Conservation (phyloP, 2,329 filamentous ascomycete species). For the Ilyonectria robusta region DNA sequence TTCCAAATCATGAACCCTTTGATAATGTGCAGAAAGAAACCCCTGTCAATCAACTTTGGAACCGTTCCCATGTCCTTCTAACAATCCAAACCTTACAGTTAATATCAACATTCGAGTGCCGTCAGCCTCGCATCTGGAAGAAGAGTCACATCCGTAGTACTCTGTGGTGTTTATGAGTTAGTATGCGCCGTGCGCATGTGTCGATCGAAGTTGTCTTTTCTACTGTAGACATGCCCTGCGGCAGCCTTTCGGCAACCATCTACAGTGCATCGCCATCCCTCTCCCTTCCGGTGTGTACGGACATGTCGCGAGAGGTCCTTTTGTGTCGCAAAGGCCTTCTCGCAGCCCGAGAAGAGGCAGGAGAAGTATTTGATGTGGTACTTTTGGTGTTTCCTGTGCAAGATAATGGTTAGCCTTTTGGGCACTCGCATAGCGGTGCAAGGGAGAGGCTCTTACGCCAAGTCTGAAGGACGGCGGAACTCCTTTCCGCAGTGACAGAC, state of each 20-base stretch:
- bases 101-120: background rate
- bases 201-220: slow-evolving; percentile 48
- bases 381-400: slow-evolving; percentile 46
- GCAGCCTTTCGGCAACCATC: slow-evolving; percentile 47
- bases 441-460: slow-evolving; percentile 39
- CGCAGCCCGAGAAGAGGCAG: slow-evolving; percentile 44
- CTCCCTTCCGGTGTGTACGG: slow-evolving; percentile 46
- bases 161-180: slow-evolving; percentile 41
- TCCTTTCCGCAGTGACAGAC: slow-evolving; percentile 45
- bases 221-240: slow-evolving; percentile 46
- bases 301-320: slow-evolving; percentile 46
- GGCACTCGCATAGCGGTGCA: background rate
- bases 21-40: background rate
- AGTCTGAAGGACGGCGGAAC: slow-evolving; percentile 46
- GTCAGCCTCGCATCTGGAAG: background rate
- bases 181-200: slow-evolving; percentile 48
- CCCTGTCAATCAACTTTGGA: background rate
- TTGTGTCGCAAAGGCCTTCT: slow-evolving; percentile 47
- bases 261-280: slow-evolving; percentile 45
- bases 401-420: slow-evolving; percentile 22
- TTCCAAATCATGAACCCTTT: background rate
- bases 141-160: slow-evolving; percentile 23
- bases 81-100: background rate
- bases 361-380: slow-evolving; percentile 49
- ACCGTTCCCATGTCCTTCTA: background rate